phyloP scores from a whole-genome alignment of 371 early-diverging fungal genomes.

The Catenaria anguillulae region DNA sequence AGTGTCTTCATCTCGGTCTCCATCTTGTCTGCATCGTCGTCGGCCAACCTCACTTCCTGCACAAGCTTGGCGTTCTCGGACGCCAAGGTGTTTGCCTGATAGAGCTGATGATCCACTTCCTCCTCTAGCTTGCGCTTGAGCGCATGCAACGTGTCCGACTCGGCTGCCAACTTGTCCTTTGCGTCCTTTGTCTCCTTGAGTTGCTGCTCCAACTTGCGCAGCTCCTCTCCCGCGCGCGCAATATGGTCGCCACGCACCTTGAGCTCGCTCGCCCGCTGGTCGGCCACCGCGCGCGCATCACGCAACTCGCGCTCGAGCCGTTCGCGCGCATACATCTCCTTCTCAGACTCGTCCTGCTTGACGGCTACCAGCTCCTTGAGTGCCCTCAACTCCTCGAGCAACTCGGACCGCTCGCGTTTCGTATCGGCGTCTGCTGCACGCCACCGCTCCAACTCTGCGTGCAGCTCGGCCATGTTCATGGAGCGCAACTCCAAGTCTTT shows the following conservation, averaged over 20 bases:
- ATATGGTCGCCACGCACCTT: conserved; percentile 12
- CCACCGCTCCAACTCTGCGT: not conserved
- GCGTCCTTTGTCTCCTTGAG: conserved; percentile 2
- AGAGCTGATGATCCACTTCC: conserved; percentile 6
- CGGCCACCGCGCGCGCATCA: not conserved
- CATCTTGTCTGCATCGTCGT: not conserved
- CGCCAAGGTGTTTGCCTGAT: not conserved
- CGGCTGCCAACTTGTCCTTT: not conserved
- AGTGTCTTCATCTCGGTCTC: conserved; percentile 5
- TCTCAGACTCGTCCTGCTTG: conserved; percentile 19
- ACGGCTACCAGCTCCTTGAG: conserved; percentile 15
- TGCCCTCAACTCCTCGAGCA: conserved; percentile 8
- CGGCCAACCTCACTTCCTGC: conserved; percentile 1
- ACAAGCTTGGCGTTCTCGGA: not conserved
- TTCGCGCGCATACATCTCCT: conserved; percentile 13
- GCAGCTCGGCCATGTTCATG: no score
- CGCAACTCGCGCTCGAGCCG: conserved; percentile 16
- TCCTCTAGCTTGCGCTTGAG: conserved; percentile 8
- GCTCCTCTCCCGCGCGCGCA: conserved; percentile 1
- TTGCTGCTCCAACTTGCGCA: not conserved
- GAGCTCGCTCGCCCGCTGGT: conserved; percentile 10
- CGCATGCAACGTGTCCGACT: not conserved
- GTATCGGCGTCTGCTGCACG: not conserved
- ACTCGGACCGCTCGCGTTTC: not conserved
- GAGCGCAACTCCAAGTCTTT: not conserved